phyloP scores from a whole-genome alignment of 2,329 filamentous ascomycete species.

The Pyricularia pennisetigena region DNA sequence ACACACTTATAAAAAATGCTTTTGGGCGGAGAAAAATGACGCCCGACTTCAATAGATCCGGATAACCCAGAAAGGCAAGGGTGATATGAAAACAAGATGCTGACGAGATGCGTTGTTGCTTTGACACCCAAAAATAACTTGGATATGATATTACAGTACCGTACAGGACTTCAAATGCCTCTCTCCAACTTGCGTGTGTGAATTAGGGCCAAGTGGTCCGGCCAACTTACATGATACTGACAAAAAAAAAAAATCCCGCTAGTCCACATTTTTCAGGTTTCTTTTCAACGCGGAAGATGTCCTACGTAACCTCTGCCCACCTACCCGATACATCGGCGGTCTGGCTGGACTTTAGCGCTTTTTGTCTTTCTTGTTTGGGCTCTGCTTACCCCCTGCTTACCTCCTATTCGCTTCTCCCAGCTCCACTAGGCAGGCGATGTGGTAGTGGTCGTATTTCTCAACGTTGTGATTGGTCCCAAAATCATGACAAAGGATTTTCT shows the following conservation, averaged over 20 bases:
- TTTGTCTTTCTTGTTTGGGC: not conserved
- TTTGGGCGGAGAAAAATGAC: not conserved
- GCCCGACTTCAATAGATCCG: not conserved
- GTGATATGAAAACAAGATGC: not conserved
- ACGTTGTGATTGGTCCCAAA: not conserved
- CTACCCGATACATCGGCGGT: not conserved
- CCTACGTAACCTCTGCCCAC: not conserved
- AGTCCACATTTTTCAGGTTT: not conserved
- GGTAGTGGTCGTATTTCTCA: not conserved
- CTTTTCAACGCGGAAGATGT: not conserved
- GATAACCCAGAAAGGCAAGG: not conserved
- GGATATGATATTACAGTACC: not conserved
- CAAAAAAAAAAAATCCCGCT: not conserved
- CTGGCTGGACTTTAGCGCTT: not conserved
- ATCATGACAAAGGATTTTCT: not conserved
- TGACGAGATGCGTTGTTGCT: not conserved
- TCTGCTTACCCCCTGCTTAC: not conserved
- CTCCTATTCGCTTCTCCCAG: not conserved
- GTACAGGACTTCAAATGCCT: not conserved
- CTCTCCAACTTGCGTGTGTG: not conserved
- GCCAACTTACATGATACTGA: not conserved
- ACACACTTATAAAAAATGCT: not conserved
- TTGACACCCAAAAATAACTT: not conserved
- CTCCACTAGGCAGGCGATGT: not conserved
- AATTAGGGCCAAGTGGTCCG: not conserved